phyloP scores from a whole-genome alignment of 352 stramenopile genomes.

The Elongisporangium prolatum region DNA sequence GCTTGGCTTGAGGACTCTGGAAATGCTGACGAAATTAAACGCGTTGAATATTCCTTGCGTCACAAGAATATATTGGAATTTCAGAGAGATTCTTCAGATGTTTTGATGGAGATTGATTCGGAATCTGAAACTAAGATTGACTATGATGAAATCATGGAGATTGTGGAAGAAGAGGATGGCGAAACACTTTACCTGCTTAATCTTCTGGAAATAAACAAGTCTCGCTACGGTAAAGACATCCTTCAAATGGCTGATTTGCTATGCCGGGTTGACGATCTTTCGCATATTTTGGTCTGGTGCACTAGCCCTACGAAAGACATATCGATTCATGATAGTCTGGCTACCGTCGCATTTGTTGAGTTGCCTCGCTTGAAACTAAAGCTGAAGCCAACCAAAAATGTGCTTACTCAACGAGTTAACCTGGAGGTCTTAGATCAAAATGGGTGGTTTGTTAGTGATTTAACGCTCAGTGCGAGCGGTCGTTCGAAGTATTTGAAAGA shows the following conservation, averaged over 20 bases:
- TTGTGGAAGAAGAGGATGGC: slow-evolving; percentile 52
- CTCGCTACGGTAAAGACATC: slow-evolving; percentile 26
- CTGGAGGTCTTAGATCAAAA: slow-evolving; percentile 78
- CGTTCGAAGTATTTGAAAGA: slow-evolving; percentile 46
- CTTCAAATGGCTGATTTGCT: slow-evolving; percentile 87
- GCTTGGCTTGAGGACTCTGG: slow-evolving; percentile 57
- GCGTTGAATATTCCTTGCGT: slow-evolving; percentile 27
- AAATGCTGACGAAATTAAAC: slow-evolving; percentile 61
- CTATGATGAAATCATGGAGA: slow-evolving; percentile 40
- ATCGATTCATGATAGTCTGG: slow-evolving; percentile 12
- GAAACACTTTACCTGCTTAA: slow-evolving; percentile 93
- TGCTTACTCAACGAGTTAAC: slow-evolving; percentile 38
- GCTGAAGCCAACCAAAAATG: slow-evolving; percentile 73
- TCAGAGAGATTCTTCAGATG: slow-evolving; percentile 3
- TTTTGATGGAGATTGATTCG: slow-evolving; percentile 37
- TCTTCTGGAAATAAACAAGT: slow-evolving; percentile 77
- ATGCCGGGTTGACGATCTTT: slow-evolving; percentile 94
- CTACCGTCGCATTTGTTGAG: slow-evolving; percentile 94
- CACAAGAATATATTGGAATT: slow-evolving; percentile 2
- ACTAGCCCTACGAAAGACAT: slow-evolving; percentile 17
- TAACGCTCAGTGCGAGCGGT: slow-evolving; percentile 28
- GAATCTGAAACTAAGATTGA: slow-evolving; percentile 40
- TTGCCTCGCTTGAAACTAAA: slow-evolving; percentile 96
- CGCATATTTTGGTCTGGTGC: slow-evolving; percentile 97
- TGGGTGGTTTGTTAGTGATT: slow-evolving; percentile 78